Evolutionary conservation across 345 rosid species (phyloP).

Genomic region (Salix exigua): DNA sequence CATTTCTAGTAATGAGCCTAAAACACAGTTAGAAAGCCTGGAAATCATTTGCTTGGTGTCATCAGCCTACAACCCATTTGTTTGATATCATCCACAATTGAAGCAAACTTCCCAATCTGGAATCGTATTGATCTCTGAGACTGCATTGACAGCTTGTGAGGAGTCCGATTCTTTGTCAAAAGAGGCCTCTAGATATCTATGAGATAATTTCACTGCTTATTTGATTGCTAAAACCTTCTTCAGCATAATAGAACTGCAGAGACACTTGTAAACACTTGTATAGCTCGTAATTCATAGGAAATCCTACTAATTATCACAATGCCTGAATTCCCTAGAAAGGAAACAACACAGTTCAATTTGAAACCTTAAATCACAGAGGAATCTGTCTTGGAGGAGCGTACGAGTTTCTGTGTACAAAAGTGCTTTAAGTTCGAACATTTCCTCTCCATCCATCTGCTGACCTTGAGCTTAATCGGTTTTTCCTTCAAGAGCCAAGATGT

Average conservation of each 20-base stretch:
- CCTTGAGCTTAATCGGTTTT: no score
- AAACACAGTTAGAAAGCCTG: not conserved
- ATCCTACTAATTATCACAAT: not conserved
- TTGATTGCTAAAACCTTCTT: not conserved
- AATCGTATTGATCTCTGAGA: not conserved
- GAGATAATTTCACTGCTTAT: not conserved
- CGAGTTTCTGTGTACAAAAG: no score
- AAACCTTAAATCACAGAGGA: not conserved
- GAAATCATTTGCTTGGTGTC: not conserved
- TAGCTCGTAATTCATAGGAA: not conserved
- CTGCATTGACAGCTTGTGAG: not conserved
- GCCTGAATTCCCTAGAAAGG: not conserved
- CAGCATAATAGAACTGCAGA: not conserved
- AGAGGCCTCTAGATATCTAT: not conserved
- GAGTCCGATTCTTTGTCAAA: not conserved
- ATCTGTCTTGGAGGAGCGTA: not conserved
- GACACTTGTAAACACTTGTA: not conserved
- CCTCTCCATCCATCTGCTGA: no score
- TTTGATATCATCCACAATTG: not conserved
- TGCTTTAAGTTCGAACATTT: no score
- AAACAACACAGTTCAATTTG: not conserved
- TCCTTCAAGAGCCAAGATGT: no score
- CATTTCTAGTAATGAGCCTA: not conserved
- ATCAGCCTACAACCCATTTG: not conserved
- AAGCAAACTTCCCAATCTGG: not conserved